Base-by-base conservation (phyloP, 164 flowering plant genomes). In the Nymphaea colorata region DNA sequence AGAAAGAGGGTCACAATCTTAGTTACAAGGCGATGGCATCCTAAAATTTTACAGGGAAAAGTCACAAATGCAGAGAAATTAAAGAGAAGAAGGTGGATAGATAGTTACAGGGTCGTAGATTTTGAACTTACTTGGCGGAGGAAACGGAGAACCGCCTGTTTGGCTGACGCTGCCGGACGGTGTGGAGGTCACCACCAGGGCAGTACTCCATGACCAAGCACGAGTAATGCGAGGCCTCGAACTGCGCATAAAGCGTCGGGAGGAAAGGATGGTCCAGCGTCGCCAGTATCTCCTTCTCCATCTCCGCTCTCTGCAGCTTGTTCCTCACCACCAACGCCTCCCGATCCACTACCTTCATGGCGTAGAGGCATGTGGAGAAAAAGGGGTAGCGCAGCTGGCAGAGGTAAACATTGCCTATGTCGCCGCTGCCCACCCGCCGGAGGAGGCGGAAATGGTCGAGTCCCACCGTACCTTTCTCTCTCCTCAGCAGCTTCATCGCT, bases 141-240 rank as follows among this genome's bases (percentile, higher is more conserved):
- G 96, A 83, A 62, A 88, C 70, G 69, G 67, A 67, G 67, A 92
- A 92, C 36, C 85, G 79, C 71, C 78, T 80, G 5, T 69, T 69
- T 3, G 87, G 89, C 64, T 81, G 96, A 18, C 87, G 82, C 53
- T 75, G 91, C 4, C 91, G 71, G 14, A 85, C 79, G 3, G 88
- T 78, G 42, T 85, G 83, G 70, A 91, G 66, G 75, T 91, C 98
- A 0, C 98, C 98, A 8, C 94, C 92, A n/a, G 94, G 90, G 64
- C 98, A 92, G 62, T 79, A 92, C 87, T 92, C 98, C 92, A 85
- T 89, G 64, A 92, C 88, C 64, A 89, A 67, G 66, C 93, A 91
- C 43, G 97, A 91, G 77, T 87, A 91, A 53, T 85, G 93, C 7
- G 93, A 85, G 63, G 90, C 91, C 4, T 86, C 87, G 69, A 91